Evolutionary conservation across 352 stramenopile genomes (phyloP).

Genomic region (Phytophthora niederhauseri): DNA sequence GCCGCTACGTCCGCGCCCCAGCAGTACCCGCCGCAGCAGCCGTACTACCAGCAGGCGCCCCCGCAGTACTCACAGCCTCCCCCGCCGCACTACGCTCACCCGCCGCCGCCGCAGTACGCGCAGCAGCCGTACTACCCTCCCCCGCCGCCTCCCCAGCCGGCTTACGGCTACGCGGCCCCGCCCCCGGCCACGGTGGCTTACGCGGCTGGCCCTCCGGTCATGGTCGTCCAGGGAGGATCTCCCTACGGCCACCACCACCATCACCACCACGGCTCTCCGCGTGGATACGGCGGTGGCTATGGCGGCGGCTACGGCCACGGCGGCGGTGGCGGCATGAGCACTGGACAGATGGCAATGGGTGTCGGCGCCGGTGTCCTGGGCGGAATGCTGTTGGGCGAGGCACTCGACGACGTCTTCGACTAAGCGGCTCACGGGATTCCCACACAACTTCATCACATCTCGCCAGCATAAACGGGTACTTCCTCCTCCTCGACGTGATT

Average conservation of each 20-base stretch:
- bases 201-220: slow-evolving; percentile 37
- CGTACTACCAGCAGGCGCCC: slow-evolving; percentile 48
- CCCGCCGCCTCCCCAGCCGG: slow-evolving; percentile 25
- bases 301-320: slow-evolving; percentile 26
- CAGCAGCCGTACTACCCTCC: slow-evolving; percentile 45
- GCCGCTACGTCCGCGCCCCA: slow-evolving; percentile 25
- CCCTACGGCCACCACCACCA: slow-evolving; percentile 38
- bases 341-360: slow-evolving; percentile 62
- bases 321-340: slow-evolving; percentile 41
- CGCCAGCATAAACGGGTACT: background rate
- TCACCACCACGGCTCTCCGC: slow-evolving; percentile 40
- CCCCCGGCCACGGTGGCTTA: slow-evolving; percentile 39
- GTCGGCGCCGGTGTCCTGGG: slow-evolving; percentile 77
- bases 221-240: slow-evolving; percentile 32
- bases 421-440: slow-evolving; percentile 11
- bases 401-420: slow-evolving; percentile 65
- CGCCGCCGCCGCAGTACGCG: slow-evolving; percentile 32
- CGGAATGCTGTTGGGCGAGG: slow-evolving; percentile 77
- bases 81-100: slow-evolving; percentile 30
- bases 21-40: slow-evolving; percentile 35
- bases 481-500: background rate
- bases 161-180: slow-evolving; percentile 36
- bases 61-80: slow-evolving; percentile 2
- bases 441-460: slow-evolving; percentile 6
- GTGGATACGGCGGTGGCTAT: slow-evolving; percentile 31